phyloP scores from a whole-genome alignment of 345 rosid genomes.

The Hibiscus mutabilis region DNA sequence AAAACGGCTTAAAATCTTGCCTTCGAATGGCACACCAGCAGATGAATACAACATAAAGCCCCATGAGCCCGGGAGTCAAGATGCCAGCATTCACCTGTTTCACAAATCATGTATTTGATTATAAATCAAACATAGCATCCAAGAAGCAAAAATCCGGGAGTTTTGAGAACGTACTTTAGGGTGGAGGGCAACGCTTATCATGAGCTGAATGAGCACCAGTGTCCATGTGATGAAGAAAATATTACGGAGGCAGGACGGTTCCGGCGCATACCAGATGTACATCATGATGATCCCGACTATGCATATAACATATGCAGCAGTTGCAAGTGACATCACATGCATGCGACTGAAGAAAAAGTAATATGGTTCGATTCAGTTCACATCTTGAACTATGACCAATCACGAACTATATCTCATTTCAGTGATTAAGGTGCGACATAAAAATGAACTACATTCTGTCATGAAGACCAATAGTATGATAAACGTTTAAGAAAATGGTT shows the following conservation, averaged over 20 bases:
- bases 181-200: constrained; percentile 87
- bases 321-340: constrained; percentile 63
- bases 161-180: constrained; percentile 46
- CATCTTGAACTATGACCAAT: background rate
- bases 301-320: constrained; percentile 61
- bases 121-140: background rate
- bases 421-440: too few species aligned
- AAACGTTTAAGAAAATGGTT: too few species aligned
- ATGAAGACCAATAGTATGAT: background rate
- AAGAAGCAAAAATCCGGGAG: background rate
- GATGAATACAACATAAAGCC: constrained; percentile 79
- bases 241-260: constrained; percentile 77
- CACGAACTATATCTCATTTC: background rate
- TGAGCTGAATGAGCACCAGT: constrained; percentile 81
- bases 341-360: constrained; percentile 49
- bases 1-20: constrained; percentile 23
- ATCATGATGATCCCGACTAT: constrained; percentile 73
- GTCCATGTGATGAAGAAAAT: constrained; percentile 95
- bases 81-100: constrained; percentile 69
- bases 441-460: too few species aligned
- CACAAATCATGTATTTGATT: background rate
- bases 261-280: constrained; percentile 93
- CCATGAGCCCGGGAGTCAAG: constrained; percentile 95
- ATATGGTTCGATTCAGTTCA: background rate
- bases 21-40: constrained; percentile 98